Evolutionary conservation across 495 filamentous ascomycete species (phyloP).

Genomic region (Lentithecium fluviatile): DNA sequence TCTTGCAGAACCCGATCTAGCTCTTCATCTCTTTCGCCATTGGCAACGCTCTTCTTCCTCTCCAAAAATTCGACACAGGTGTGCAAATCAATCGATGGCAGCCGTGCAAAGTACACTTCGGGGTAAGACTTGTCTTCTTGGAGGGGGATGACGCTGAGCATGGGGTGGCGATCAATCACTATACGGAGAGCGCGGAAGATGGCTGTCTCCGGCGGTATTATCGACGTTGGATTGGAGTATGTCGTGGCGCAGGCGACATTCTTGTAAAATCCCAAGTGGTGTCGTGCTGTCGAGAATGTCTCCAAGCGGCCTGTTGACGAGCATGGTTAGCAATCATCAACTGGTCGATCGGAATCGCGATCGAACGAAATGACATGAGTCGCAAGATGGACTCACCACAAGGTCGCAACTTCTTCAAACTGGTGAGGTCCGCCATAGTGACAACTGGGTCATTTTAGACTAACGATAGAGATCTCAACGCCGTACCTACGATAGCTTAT

Average conservation of each 20-base stretch:
- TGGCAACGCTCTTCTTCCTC: conserved; percentile 11
- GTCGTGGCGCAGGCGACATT: conserved; percentile 47
- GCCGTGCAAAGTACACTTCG: conserved; percentile 49
- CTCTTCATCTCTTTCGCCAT: conserved; percentile 37
- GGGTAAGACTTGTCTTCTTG: conserved; percentile 42
- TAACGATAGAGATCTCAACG: too few relatives aligned
- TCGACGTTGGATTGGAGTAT: conserved; percentile 39
- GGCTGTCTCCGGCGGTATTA: conserved; percentile 34
- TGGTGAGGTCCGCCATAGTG: conserved; percentile 1
- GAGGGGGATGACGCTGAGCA: conserved; percentile 47
- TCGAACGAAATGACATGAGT: background rate
- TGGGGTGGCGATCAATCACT: conserved; percentile 47
- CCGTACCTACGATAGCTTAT: too few relatives aligned
- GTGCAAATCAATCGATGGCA: conserved; percentile 47
- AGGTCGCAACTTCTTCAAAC: conserved; percentile 11
- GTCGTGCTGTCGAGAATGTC: conserved; percentile 47
- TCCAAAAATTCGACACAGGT: conserved; percentile 42
- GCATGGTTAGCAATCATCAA: conserved; percentile 10
- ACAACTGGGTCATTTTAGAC: background rate
- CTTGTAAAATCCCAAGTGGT: conserved; percentile 48
- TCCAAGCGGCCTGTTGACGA: conserved; percentile 45
- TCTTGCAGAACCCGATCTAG: conserved; percentile 43
- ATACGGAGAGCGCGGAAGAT: conserved; percentile 45
- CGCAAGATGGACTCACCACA: conserved; percentile 2
- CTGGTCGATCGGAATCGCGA: background rate